Base-by-base conservation (phyloP, 2,329 filamentous ascomycete species). In the Botrytis medusae region DNA sequence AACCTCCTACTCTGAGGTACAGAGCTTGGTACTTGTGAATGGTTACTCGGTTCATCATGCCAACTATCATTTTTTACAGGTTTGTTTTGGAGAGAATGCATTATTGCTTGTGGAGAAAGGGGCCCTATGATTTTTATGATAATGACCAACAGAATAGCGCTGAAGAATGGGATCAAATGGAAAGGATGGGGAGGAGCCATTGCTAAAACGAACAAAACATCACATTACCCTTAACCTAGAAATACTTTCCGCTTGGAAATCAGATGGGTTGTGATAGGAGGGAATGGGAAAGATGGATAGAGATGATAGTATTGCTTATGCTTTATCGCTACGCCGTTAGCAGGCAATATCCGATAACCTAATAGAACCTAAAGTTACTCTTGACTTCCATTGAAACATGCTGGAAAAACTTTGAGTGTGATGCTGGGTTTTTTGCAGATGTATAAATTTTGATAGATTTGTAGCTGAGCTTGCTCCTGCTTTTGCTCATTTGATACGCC, bases 221-320 rank as follows among this genome's bases (percentile, higher is more conserved):
- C 51, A 48, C 10, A 57, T 48, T 40, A 14, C 46, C 37, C 22
- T 69, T 60, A 20, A 44, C 40, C 67, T 29, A 29, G 18, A 40
- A 61, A n/a, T 22, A 34, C 59, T 65, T 51, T 72, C 46, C 46
- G 61, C 60, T 67, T 73, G 72, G 61, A 73, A 72, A 73, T 40
- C 42, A 29, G 40, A 69, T 72, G 71, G 63, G 32, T 25, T 54
- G 22, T 44, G n/a, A 62, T 29, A 29, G 54, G 68, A 68, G 71
- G 48, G 16, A 32, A 57, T 29, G 57, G 72, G 61, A 42, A n/a
- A 54, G 54, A 73, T 63, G 57, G 71, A 70, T 46, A 64, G 67
- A 72, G 51, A 42, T 60, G 34, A 57, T 63, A 42, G 25, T 34
- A 63, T 70, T 59, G 57, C 71, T 74, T 73, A 72, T 68, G 44